Percentiles rank a stretch among this genome's conserved stretches.
Evolutionary conservation across 179 eudicot genomes (phyloP).

Genomic region (Silene noctiflora): DNA sequence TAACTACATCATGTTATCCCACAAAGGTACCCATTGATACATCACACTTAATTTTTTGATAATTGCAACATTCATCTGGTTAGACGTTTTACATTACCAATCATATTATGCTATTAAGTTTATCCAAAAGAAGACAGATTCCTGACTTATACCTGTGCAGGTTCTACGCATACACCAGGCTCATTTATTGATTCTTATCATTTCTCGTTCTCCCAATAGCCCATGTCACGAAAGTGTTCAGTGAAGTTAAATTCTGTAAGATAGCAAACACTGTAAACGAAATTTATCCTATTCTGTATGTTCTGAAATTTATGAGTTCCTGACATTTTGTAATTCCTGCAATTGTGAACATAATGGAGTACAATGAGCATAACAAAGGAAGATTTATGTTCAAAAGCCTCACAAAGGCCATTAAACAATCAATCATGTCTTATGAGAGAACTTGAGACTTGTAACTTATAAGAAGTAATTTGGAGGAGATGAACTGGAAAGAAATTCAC

Average conservation of each 20-base stretch:
- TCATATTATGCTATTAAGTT: background rate
- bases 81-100: background rate
- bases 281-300: background rate
- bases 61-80: background rate
- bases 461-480: background rate
- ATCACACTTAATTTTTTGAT: background rate
- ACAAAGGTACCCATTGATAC: background rate
- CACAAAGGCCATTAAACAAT: conserved; percentile 7
- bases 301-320: background rate
- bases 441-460: background rate
- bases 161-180: background rate
- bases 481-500: background rate
- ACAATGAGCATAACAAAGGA: background rate
- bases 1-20: background rate
- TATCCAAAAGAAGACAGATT: background rate
- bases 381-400: background rate
- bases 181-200: background rate
- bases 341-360: background rate
- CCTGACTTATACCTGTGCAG: background rate
- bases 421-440: background rate
- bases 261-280: background rate
- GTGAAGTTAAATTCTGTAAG: background rate
- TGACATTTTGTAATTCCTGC: background rate
- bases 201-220: background rate
- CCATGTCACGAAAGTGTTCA: background rate